Evolutionary conservation across 768 basidiomycete species (phyloP).

Genomic region (Suillus fuscotomentosus): DNA sequence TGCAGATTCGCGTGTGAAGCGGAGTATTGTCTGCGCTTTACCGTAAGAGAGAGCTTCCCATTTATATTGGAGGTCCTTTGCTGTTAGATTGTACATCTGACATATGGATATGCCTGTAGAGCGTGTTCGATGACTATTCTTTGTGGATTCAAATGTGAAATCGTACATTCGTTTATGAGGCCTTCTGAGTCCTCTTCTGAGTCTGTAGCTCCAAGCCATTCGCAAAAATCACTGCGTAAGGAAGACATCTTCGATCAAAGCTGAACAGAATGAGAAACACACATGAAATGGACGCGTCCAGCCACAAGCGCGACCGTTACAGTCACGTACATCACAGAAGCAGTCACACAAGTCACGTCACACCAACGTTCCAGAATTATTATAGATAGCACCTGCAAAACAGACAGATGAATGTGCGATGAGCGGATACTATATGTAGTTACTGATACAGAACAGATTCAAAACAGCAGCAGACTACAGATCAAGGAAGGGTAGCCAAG

Average conservation of each 20-base stretch:
- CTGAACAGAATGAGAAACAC: background rate
- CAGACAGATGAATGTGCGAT: conserved; percentile 13
- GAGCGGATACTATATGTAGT: conserved; percentile 16
- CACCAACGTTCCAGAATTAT: background rate
- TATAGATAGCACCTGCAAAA: conserved; percentile 6
- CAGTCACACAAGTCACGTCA: conserved; percentile 1
- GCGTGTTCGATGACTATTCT: conserved; percentile 12
- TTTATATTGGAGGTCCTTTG: conserved; percentile 60
- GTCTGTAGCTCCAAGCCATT: conserved; percentile 26
- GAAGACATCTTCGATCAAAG: conserved; percentile 20
- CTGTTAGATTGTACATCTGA: conserved; percentile 53
- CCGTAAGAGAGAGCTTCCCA: conserved; percentile 55
- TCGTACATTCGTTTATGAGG: conserved; percentile 52
- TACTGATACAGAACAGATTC: conserved; percentile 28
- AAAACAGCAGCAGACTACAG: conserved; percentile 20
- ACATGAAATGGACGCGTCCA: background rate
- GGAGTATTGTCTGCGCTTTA: conserved; percentile 32
- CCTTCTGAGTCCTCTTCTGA: conserved; percentile 36
- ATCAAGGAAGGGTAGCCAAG: background rate
- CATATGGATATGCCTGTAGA: conserved; percentile 61
- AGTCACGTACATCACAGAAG: background rate
- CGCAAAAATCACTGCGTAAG: conserved; percentile 20
- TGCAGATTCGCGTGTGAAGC: conserved; percentile 49
- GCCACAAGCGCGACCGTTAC: background rate
- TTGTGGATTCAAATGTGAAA: conserved; percentile 5